Percentiles rank a stretch among this genome's conserved stretches.
phyloP scores from a whole-genome alignment of 306 rosid species.

The Canavalia ensiformis region DNA sequence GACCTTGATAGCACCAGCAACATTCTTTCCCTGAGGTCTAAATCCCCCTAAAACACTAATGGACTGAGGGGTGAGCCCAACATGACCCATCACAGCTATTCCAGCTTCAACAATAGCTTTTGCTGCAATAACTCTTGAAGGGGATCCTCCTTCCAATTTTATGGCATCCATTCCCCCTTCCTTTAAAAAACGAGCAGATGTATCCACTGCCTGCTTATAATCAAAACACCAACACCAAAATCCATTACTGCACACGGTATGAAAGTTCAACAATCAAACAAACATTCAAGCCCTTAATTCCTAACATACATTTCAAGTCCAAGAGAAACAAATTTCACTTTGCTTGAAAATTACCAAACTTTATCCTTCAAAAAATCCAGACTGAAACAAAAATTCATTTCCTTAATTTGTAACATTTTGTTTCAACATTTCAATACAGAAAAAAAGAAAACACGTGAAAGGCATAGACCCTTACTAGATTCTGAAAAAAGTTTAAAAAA shows the following conservation, averaged over 20 bases:
- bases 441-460: background rate
- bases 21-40: constrained; percentile 86
- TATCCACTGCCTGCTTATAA: constrained; percentile 69
- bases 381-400: no score
- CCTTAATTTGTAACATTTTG: no score
- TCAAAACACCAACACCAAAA: constrained; percentile 38
- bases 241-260: constrained; percentile 21
- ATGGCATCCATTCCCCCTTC: constrained; percentile 96
- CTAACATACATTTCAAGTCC: background rate
- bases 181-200: constrained; percentile 81
- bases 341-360: background rate
- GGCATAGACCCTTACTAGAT: no score
- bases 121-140: constrained; percentile 82
- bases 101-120: constrained; percentile 91
- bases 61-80: constrained; percentile 95
- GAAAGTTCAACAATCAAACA: background rate
- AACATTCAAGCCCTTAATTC: background rate
- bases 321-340: background rate
- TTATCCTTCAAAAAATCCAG: background rate
- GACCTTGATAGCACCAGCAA: constrained; percentile 86
- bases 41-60: constrained; percentile 95
- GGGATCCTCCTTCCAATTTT: constrained; percentile 89
- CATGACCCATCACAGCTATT: constrained; percentile 95
- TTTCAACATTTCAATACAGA: no score
- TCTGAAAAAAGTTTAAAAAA: no score